Conservation (phyloP, 1,284 basidiomycete species). For the Rhodofomes roseus region DNA sequence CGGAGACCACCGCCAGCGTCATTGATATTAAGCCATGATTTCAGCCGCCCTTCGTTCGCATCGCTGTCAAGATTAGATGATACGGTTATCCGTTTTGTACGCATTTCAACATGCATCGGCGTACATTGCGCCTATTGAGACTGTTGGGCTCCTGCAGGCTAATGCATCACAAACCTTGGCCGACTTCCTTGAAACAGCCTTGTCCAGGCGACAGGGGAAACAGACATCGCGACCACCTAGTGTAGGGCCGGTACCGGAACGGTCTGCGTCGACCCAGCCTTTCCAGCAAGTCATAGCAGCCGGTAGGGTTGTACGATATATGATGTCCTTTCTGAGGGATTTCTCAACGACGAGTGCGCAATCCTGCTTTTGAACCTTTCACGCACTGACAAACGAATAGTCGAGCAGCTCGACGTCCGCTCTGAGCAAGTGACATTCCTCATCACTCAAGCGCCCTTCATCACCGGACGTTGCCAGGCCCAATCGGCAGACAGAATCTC, state of each 20-base stretch:
- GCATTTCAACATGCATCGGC: neutral
- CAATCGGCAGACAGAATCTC: constrained; percentile 20
- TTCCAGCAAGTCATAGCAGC: neutral
- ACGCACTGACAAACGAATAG: constrained; percentile 2
- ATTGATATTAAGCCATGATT: neutral
- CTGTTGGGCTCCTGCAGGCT: neutral
- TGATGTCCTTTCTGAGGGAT: neutral
- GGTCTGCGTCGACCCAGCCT: too few species aligned
- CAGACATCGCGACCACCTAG: neutral
- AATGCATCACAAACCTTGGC: constrained; percentile 5
- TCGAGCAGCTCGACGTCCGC: constrained; percentile 23
- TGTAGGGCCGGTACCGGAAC: too few species aligned
- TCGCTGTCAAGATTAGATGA: neutral
- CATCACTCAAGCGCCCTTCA: constrained; percentile 8
- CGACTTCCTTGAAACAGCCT: neutral
- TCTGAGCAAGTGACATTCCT: constrained; percentile 21
- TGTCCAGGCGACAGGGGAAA: neutral
- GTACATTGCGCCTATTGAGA: too few species aligned
- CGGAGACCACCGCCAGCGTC: neutral
- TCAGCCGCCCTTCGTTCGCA: neutral
- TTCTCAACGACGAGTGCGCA: constrained; percentile 13
- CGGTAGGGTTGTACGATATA: neutral
- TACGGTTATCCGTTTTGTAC: constrained; percentile 12
- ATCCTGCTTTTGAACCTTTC: neutral
- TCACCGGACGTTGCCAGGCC: constrained; percentile 12